phyloP scores from a whole-genome alignment of 192 early-diverging fungal genomes.

The Coemansia sp. region DNA sequence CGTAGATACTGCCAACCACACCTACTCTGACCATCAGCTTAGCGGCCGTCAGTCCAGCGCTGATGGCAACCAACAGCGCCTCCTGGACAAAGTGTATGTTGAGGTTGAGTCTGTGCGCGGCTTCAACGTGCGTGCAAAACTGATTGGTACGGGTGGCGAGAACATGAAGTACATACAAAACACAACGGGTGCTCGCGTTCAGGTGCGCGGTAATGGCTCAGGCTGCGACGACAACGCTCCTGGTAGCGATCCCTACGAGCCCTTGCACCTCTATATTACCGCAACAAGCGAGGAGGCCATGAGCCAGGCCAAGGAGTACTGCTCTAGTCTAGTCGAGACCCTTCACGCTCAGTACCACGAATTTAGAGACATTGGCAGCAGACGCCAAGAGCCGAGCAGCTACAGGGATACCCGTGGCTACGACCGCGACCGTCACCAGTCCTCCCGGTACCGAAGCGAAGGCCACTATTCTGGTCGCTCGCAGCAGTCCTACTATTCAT shows the following conservation, averaged over 20 bases:
- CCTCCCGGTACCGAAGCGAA: background rate
- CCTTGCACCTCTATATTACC: conserved; percentile 78
- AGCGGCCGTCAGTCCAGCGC: conserved; percentile 11
- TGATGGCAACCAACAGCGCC: background rate
- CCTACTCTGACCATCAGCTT: conserved; percentile 38
- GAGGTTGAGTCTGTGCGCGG: conserved; percentile 70
- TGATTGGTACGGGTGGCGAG: conserved; percentile 73
- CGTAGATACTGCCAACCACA: background rate
- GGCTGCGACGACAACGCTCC: conserved; percentile 68
- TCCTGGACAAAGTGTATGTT: conserved; percentile 69
- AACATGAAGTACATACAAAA: conserved; percentile 89
- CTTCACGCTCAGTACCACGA: conserved; percentile 69
- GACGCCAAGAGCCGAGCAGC: conserved; percentile 13
- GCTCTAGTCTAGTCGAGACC: conserved; percentile 75
- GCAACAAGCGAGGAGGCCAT: conserved; percentile 64
- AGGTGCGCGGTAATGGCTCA: conserved; percentile 81
- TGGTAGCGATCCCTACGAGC: conserved; percentile 67
- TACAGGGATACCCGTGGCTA: conserved; percentile 6
- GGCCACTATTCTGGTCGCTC: conserved; percentile 8
- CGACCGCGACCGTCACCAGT: conserved; percentile 6
- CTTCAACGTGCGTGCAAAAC: conserved; percentile 82
- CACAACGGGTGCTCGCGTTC: conserved; percentile 72
- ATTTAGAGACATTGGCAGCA: conserved; percentile 37
- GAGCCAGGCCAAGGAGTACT: conserved; percentile 63
- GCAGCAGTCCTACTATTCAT: conserved; percentile 10